phyloP scores from a whole-genome alignment of 768 basidiomycete genomes.

The Boletus huronensis region DNA sequence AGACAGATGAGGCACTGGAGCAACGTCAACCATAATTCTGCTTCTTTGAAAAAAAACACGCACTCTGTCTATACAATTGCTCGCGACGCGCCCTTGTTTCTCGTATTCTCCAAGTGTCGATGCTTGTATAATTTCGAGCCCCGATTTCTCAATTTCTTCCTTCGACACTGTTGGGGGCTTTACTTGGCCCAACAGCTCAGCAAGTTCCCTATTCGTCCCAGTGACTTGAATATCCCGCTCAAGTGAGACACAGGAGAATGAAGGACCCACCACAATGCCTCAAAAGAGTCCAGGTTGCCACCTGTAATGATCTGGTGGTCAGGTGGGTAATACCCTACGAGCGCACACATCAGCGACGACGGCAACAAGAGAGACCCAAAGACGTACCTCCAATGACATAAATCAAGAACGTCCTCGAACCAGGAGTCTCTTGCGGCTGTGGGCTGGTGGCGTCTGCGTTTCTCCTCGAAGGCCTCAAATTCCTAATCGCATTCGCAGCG shows the following conservation, averaged over 20 bases:
- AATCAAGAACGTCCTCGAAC: slow-evolving; percentile 72
- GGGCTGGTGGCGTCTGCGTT: slow-evolving; percentile 19
- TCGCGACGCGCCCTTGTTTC: slow-evolving; percentile 58
- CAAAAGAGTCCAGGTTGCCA: slow-evolving; percentile 72
- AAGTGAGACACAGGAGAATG: neutral
- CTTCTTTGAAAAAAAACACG: slow-evolving; percentile 25
- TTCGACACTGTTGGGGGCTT: slow-evolving; percentile 80
- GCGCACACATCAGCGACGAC: slow-evolving; percentile 3
- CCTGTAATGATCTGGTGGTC: slow-evolving; percentile 88
- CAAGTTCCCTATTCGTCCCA: slow-evolving; percentile 57
- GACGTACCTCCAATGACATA: slow-evolving; percentile 80
- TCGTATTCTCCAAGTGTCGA: slow-evolving; percentile 48
- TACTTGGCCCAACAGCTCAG: slow-evolving; percentile 76
- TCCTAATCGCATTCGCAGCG: slow-evolving; percentile 60
- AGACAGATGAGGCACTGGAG: slow-evolving; percentile 79
- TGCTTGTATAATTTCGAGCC: slow-evolving; percentile 70
- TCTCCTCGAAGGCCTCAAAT: slow-evolving; percentile 42
- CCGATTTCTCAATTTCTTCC: slow-evolving; percentile 83
- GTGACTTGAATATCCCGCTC: neutral
- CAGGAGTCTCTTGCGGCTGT: slow-evolving; percentile 21
- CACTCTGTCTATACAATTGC: slow-evolving; percentile 80
- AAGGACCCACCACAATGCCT: slow-evolving; percentile 62
- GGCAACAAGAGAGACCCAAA: neutral
- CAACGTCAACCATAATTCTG: neutral
- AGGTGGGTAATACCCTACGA: slow-evolving; percentile 83